Evolutionary conservation across 202 grass and related monocot species (phyloP), one percentile per base, ranked within the genome.

Genomic region (Eragrostis tef): DNA sequence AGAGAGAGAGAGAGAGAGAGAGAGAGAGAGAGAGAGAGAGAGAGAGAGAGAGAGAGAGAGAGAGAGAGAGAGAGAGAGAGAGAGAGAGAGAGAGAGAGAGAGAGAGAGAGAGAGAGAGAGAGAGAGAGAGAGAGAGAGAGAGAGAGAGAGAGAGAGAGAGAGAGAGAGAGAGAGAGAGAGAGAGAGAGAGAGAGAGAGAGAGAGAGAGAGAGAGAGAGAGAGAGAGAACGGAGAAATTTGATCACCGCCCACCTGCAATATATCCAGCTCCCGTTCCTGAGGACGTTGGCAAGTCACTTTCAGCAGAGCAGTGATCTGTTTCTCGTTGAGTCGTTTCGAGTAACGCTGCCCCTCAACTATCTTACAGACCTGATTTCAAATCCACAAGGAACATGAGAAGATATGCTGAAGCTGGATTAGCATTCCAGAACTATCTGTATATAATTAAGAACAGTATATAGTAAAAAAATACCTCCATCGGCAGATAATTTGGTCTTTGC

Each of bases 281-380:
- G 94, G 91, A 19, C 91, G 94, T 75, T 97, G 94, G 73, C 91
- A 97, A 52, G 94, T 97, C 42, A 94, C 94, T 79, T 88, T 97
- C 13, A 94, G 78, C 54, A 97, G 83, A 68, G 87, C 83, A 75
- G 94, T 94, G 49, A 94, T 97, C 75, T 97, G 94, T 71, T 90
- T 97, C 84, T 97, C 94, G 78, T 92, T 97, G 21, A 97, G 84
- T 39, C 94, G 91, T 83, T 97, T 97, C 1, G 91, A 97, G 81
- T 97, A 97, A 56, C 94, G 90, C 81, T 97, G 94, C 26, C 94
- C 94, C 75, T 94, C 94, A 80, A 97, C 91, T 78, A 97, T 97
- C 87, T 94, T 97, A 78, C 94, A 97, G 31, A 97, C 94, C 91
- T 97, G 77, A 73, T 74, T 88, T 82, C 59, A 77, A 46, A 70